These are phyloP conservation scores for Teratosphaeria zuluensis DNA, from an alignment of 2,329 filamentous ascomycete genomes.

Conservation along the genomic window DNA sequence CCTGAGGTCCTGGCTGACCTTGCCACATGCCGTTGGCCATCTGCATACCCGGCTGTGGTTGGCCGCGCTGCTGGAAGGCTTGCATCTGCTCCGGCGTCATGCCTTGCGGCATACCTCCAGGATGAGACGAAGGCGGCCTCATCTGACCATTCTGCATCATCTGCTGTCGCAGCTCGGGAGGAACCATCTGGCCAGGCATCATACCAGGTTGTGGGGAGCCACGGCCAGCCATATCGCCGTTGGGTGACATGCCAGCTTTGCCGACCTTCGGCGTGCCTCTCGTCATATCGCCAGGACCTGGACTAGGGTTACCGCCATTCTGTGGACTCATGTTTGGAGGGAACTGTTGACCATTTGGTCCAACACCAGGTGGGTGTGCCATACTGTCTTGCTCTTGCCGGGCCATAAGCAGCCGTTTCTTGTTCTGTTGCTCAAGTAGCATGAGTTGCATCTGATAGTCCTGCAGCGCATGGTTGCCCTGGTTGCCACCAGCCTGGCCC, in stretches of 20 bases:
- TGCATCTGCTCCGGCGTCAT: slow-evolving; percentile 9
- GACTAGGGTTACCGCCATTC: slow-evolving; percentile 59
- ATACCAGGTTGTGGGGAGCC: slow-evolving; percentile 54
- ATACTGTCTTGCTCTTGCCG: slow-evolving; percentile 67
- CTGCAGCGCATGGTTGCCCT: slow-evolving; percentile 70
- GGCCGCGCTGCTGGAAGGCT: slow-evolving; percentile 33
- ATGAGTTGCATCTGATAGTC: slow-evolving; percentile 88
- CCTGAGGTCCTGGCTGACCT: slow-evolving; percentile 26
- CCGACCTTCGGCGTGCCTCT: slow-evolving; percentile 66
- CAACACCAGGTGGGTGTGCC: slow-evolving; percentile 38
- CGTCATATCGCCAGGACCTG: slow-evolving; percentile 71
- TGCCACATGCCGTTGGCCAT: slow-evolving; percentile 20
- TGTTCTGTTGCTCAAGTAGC: slow-evolving; percentile 79
- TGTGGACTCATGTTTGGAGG: slow-evolving; percentile 55
- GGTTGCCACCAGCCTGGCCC: slow-evolving; percentile 33
- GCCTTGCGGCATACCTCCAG: slow-evolving; percentile 33
- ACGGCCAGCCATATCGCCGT: slow-evolving; percentile 55
- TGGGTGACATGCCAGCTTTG: slow-evolving; percentile 58
- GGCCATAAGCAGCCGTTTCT: slow-evolving; percentile 76
- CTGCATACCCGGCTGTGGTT: slow-evolving; percentile 39
- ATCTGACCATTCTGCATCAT: slow-evolving; percentile 36
- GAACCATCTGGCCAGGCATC: slow-evolving; percentile 37
- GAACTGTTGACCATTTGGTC: slow-evolving; percentile 28
- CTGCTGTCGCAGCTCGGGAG: slow-evolving; percentile 17
- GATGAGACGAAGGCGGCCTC: slow-evolving; percentile 53